Percentiles rank a stretch among this genome's conserved stretches.
phyloP scores from a whole-genome alignment of 352 stramenopile genomes.

The Globisporangium okanoganense region DNA sequence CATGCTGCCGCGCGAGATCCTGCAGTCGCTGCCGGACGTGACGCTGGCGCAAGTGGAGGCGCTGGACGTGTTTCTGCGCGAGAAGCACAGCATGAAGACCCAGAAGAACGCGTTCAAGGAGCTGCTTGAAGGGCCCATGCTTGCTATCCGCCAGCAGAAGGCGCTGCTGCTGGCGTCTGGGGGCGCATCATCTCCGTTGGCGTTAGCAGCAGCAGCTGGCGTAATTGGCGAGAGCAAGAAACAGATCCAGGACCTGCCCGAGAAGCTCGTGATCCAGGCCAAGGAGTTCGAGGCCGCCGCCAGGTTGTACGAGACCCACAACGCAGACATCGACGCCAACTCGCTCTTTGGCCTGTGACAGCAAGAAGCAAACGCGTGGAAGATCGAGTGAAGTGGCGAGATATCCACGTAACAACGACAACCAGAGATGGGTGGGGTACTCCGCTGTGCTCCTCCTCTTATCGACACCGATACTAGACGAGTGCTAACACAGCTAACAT shows the following conservation, averaged over 20 bases:
- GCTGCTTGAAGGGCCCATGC: slow-evolving; percentile 61
- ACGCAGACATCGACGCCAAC: slow-evolving; percentile 38
- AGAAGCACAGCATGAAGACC: slow-evolving; percentile 77
- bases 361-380: too few relatives aligned
- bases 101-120: slow-evolving; percentile 85
- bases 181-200: slow-evolving; percentile 25
- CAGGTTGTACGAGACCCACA: slow-evolving; percentile 49
- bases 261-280: slow-evolving; percentile 56
- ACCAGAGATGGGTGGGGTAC: too few relatives aligned
- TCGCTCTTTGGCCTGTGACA: slow-evolving; percentile 44
- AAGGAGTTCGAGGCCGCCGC: slow-evolving; percentile 42
- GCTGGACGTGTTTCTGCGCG: slow-evolving; percentile 48
- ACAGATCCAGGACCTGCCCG: slow-evolving; percentile 60
- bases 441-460: too few relatives aligned
- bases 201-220: slow-evolving; percentile 6
- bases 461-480: too few relatives aligned
- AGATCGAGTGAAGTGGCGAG: too few relatives aligned
- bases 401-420: too few relatives aligned
- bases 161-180: slow-evolving; percentile 25
- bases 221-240: slow-evolving; percentile 33
- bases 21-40: slow-evolving; percentile 59
- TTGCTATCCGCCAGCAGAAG: slow-evolving; percentile 43
- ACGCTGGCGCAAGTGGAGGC: slow-evolving; percentile 33
- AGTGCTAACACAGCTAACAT: too few relatives aligned
- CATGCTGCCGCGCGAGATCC: slow-evolving; percentile 40